Base-by-base conservation (phyloP, 768 basidiomycete genomes). In the Naganishia antarctica region DNA sequence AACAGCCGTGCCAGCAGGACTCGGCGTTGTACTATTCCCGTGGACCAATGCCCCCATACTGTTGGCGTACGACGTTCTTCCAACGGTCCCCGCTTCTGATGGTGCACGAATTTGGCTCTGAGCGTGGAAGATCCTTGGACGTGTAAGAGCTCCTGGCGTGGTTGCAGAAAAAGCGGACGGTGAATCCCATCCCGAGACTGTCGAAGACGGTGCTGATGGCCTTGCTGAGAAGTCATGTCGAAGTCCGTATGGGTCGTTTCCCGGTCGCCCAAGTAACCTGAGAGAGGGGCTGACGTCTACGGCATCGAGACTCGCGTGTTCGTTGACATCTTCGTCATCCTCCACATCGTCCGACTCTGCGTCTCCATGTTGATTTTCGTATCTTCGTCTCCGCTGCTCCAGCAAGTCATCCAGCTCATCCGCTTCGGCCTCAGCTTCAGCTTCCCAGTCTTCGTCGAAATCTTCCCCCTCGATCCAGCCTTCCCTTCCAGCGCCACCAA, bases 61-160 rank as follows among this genome's bases (percentile, higher is more conserved):
- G 26, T 41, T 21, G 32, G 62, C 12, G 58, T 62, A 29, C 32
- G n/a, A 11, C 67, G 66, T 7, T 15, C 34, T 37, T 15, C 72
- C 72, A n/a, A 69, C 63, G 7, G 32, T 28, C 18, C 67, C 68
- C 40, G 74, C 66, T 53, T 78, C 80, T 7, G 75, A 72, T 37
- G 83, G 78, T 26, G 83, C 74, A 64, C 85, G 82, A 29, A 88
- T 86, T 72, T 84, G 84, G 0, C 88, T 89, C 71, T 93, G 91
- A 0, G 90, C 85, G 74, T 93, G 93, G 68, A 85, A 85, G 32
- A 93, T 83, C 5, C 91, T 81, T 0, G 93, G 93, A 15, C 90
- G 85, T 11, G 87, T 87, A 69, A 96, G 84, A 0, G 84, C 86
- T 0, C 92, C 92, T 18, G 93, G 28, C 4, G 34, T 34, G 21